Percentiles rank a stretch among this genome's conserved stretches.
These are phyloP conservation scores for Phylloporus arenicola DNA, from an alignment of 768 basidiomycete species.

Conservation along the genomic window DNA sequence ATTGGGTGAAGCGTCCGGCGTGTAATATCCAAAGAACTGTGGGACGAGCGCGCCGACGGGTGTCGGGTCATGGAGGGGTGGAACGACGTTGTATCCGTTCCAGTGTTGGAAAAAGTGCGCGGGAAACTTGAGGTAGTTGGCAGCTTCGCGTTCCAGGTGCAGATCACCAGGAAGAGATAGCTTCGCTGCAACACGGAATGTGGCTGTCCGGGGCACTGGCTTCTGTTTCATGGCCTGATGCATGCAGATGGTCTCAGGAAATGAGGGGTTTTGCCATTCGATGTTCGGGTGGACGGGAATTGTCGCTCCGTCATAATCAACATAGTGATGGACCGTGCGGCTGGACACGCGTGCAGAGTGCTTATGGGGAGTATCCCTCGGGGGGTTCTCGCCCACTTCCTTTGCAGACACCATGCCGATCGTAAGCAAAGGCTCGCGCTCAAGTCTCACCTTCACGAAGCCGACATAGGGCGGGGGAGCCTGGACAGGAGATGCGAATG, in stretches of 20 bases:
- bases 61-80: constrained; percentile 37
- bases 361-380: background rate
- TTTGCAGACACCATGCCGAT: background rate
- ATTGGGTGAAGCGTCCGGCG: constrained; percentile 14
- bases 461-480: constrained; percentile 5
- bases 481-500: constrained; percentile 1
- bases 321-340: background rate
- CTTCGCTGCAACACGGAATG: constrained; percentile 40
- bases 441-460: background rate
- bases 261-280: constrained; percentile 17
- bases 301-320: constrained; percentile 2
- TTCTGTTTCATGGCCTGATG: constrained; percentile 2
- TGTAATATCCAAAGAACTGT: constrained; percentile 61
- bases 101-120: constrained; percentile 27
- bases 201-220: constrained; percentile 28
- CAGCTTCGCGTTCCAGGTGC: constrained; percentile 31
- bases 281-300: constrained; percentile 6
- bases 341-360: background rate
- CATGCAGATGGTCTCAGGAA: constrained; percentile 8
- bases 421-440: background rate
- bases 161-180: constrained; percentile 32
- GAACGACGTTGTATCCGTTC: constrained; percentile 20
- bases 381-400: background rate
- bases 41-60: constrained; percentile 51
- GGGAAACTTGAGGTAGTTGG: constrained; percentile 24